A percentile compares a stretch with the other conserved stretches of the same genome.
phyloP scores from a whole-genome alignment of 495 filamentous ascomycete species.

The Penicillium riverlandense region DNA sequence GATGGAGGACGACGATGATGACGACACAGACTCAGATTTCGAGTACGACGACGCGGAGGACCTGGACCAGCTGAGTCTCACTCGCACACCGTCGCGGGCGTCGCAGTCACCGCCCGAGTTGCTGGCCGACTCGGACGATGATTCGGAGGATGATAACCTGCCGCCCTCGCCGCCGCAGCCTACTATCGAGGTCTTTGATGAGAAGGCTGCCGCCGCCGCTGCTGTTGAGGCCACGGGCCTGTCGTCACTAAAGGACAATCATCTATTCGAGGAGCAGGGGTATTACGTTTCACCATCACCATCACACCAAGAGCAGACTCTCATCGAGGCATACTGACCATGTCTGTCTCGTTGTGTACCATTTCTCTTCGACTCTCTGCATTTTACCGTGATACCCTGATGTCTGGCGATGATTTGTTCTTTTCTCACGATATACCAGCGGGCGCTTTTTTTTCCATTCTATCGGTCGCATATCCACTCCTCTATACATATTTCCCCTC shows the following conservation, averaged over 20 bases:
- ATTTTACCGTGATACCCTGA: conserved; percentile 20
- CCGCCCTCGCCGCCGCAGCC: conserved; percentile 74
- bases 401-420: conserved; percentile 8
- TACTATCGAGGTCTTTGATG: conserved; percentile 60
- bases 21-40: conserved; percentile 38
- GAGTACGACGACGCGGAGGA: conserved; percentile 65
- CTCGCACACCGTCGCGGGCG: conserved; percentile 59
- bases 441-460: background rate
- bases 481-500: no score
- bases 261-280: conserved; percentile 48
- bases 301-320: conserved; percentile 28
- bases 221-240: conserved; percentile 17
- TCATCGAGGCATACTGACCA: conserved; percentile 38
- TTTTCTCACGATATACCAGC: background rate
- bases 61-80: conserved; percentile 60
- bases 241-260: background rate
- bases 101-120: conserved; percentile 69
- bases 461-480: background rate
- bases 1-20: conserved; percentile 35
- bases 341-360: conserved; percentile 16
- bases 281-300: conserved; percentile 45
- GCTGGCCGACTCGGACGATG: conserved; percentile 56
- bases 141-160: conserved; percentile 69
- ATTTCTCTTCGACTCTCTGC: conserved; percentile 4
- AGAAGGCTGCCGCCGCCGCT: conserved; percentile 52